Evolutionary conservation across 306 rosid species (phyloP).

Genomic region (Rubus idaeus): DNA sequence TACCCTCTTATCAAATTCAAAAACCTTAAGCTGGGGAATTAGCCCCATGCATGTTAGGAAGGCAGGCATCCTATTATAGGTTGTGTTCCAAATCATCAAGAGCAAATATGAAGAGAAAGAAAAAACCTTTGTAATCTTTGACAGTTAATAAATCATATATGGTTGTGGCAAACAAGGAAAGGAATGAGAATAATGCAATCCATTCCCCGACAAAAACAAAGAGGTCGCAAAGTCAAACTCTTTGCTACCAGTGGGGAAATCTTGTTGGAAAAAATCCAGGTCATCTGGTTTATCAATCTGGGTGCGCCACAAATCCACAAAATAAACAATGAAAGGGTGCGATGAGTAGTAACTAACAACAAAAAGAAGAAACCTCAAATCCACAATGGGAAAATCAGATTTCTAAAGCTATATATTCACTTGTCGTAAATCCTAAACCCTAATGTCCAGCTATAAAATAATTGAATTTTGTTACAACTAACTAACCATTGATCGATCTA

Average conservation of each 20-base stretch:
- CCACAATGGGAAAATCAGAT: background rate
- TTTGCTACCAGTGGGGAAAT: conserved; percentile 4
- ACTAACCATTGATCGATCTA: too few species aligned
- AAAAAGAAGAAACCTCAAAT: background rate
- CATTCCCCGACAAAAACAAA: background rate
- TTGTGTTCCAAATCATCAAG: too few species aligned
- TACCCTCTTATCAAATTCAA: too few species aligned
- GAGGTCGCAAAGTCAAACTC: background rate
- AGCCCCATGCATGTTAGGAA: too few species aligned
- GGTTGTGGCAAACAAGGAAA: conserved; percentile 3
- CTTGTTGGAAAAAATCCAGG: background rate
- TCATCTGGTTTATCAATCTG: background rate
- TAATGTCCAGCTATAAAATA: background rate
- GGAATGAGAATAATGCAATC: conserved; percentile 7
- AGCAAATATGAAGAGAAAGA: too few species aligned
- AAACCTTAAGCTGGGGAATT: too few species aligned
- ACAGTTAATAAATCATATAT: background rate
- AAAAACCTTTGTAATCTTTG: background rate
- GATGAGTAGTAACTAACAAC: background rate
- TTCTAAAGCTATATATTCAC: background rate
- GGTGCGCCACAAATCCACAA: background rate
- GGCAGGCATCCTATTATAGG: too few species aligned
- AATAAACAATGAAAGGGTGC: background rate
- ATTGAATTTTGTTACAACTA: too few species aligned
- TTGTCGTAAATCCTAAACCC: background rate